Conservation (phyloP, 73 alveolate species). For the Paramecium biaurelia region DNA sequence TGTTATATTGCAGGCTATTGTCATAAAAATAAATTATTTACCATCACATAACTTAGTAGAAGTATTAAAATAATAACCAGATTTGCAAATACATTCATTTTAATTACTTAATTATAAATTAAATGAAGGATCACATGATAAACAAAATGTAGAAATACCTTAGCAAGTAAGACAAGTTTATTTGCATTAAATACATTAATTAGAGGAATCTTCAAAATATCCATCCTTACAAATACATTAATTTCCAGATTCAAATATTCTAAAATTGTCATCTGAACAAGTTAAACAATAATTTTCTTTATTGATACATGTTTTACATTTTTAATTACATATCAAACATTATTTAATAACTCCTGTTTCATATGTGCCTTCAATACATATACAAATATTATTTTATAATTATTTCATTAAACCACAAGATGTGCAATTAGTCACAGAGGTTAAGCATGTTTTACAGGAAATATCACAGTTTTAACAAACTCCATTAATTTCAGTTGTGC, state of each 20-base stretch:
- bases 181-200: neutral
- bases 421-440: neutral
- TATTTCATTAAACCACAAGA: neutral
- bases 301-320: neutral
- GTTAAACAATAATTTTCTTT: neutral
- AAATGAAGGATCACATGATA: neutral
- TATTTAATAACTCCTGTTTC: neutral
- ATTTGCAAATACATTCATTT: neutral
- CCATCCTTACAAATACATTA: neutral
- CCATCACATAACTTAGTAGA: neutral
- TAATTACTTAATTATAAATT: neutral
- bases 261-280: neutral
- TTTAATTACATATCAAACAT: neutral
- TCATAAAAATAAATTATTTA: neutral
- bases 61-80: neutral
- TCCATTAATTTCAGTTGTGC: neutral
- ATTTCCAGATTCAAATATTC: neutral
- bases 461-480: neutral
- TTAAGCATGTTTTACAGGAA: neutral
- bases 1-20: neutral
- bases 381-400: neutral
- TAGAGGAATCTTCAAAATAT: neutral
- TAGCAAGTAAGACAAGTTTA: neutral
- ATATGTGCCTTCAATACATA: neutral
- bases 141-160: neutral